Evolutionary conservation across 495 filamentous ascomycete genomes (phyloP).

Genomic region (Aspergillus baeticus): DNA sequence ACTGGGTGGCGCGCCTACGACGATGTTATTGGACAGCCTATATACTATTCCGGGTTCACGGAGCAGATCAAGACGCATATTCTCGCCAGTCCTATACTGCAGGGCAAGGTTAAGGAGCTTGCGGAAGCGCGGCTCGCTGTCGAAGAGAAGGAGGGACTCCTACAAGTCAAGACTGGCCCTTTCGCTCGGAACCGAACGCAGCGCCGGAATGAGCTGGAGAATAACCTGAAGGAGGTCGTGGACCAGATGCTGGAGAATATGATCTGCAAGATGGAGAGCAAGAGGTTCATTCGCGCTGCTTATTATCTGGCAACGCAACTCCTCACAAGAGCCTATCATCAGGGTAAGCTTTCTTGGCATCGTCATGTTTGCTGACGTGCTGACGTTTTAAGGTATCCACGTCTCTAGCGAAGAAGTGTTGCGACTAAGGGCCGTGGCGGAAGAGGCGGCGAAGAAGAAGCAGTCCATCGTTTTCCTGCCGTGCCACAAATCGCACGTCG

Average conservation of each 20-base stretch:
- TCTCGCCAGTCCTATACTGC: constrained; percentile 71
- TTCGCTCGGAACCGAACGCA: constrained; percentile 51
- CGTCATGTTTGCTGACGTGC: background rate
- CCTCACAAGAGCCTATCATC: constrained; percentile 88
- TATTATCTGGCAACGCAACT: constrained; percentile 90
- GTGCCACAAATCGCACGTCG: constrained; percentile 90
- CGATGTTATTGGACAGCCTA: constrained; percentile 81
- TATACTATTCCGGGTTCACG: constrained; percentile 89
- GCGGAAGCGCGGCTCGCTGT: constrained; percentile 69
- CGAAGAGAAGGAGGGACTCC: constrained; percentile 72
- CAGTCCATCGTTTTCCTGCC: constrained; percentile 96
- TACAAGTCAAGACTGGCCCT: constrained; percentile 47
- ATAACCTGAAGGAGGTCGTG: constrained; percentile 69
- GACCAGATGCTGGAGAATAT: constrained; percentile 86
- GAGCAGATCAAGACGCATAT: constrained; percentile 83
- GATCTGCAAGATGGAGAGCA: constrained; percentile 99
- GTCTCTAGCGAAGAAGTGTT: constrained; percentile 92
- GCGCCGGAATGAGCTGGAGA: constrained; percentile 60
- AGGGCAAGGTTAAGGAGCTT: constrained; percentile 69
- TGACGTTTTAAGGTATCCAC: constrained; percentile 63
- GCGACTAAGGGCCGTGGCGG: constrained; percentile 74
- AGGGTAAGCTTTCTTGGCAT: constrained; percentile 51
- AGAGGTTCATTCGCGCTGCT: constrained; percentile 83
- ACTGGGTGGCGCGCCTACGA: constrained; percentile 95
- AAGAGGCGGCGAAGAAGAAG: constrained; percentile 78